Conservation (phyloP, 306 rosid species). For the Cyamopsis tetragonoloba region DNA sequence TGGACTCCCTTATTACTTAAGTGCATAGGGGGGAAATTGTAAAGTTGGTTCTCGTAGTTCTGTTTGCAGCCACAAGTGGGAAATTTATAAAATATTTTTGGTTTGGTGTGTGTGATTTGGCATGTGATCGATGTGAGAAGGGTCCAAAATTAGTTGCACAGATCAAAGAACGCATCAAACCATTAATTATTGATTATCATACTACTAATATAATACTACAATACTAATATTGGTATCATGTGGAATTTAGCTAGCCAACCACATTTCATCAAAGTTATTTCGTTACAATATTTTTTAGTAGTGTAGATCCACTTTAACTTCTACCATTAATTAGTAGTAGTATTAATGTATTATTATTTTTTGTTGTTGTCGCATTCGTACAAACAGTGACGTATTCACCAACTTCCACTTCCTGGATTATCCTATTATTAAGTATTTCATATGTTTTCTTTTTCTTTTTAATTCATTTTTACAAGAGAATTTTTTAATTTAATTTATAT, state of each 20-base stretch:
- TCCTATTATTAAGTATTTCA: no score
- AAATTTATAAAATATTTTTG: neutral
- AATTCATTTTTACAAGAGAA: no score
- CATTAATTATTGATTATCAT: conserved; percentile 14
- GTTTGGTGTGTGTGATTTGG: neutral
- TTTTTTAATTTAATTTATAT: no score
- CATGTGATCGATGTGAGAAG: neutral
- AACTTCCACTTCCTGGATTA: no score
- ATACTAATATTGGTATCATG: conserved; percentile 2
- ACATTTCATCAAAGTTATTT: neutral
- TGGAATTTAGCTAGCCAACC: conserved; percentile 1
- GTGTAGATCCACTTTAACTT: neutral
- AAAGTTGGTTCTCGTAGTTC: neutral
- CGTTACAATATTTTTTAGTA: neutral
- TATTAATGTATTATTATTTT: no score
- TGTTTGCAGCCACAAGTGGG: neutral
- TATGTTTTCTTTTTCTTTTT: no score
- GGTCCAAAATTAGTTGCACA: neutral
- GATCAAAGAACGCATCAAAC: neutral
- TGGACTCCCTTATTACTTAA: no score
- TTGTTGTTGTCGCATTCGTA: neutral
- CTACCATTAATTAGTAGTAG: no score
- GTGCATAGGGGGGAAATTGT: neutral
- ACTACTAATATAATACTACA: no score
- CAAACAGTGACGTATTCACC: neutral